phyloP scores from a whole-genome alignment of 2,329 filamentous ascomycete species.

The Colletotrichum karsti region DNA sequence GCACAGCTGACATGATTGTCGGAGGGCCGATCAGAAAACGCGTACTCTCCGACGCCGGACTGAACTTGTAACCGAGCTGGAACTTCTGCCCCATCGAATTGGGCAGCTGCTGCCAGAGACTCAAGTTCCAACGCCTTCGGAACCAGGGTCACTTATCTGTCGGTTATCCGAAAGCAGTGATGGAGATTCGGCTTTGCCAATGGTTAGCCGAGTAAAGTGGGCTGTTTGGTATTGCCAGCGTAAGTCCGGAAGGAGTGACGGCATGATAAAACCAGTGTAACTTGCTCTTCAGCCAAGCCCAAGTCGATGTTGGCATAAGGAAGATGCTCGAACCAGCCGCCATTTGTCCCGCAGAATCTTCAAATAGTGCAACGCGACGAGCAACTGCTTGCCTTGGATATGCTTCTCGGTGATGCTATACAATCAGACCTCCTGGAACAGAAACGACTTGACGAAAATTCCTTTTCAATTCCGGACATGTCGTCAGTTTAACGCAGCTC shows the following conservation, averaged over 20 bases:
- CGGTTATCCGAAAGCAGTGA: not conserved
- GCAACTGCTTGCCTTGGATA: too few species aligned
- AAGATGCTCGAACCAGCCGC: not conserved
- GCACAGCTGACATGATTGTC: not conserved
- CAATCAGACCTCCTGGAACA: too few species aligned
- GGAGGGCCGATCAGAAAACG: not conserved
- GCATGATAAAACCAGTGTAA: not conserved
- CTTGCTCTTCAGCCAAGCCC: not conserved
- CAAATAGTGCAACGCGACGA: too few species aligned
- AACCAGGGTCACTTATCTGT: conserved; percentile 12
- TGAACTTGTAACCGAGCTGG: conserved; percentile 7
- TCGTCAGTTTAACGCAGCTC: too few species aligned
- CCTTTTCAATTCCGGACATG: too few species aligned
- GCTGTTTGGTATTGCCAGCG: conserved; percentile 2
- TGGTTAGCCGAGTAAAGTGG: not conserved
- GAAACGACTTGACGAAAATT: too few species aligned
- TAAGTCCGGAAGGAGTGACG: not conserved
- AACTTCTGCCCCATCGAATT: not conserved
- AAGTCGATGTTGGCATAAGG: not conserved
- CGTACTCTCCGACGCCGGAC: conserved; percentile 10
- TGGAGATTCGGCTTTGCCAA: not conserved
- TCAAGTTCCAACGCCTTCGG: not conserved
- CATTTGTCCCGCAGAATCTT: not conserved
- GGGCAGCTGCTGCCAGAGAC: not conserved
- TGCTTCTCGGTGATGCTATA: too few species aligned